Percentiles rank a stretch among this genome's conserved stretches.
These are phyloP conservation scores for Mycena polygramma DNA, from an alignment of 768 basidiomycete species.

Conservation along the genomic window DNA sequence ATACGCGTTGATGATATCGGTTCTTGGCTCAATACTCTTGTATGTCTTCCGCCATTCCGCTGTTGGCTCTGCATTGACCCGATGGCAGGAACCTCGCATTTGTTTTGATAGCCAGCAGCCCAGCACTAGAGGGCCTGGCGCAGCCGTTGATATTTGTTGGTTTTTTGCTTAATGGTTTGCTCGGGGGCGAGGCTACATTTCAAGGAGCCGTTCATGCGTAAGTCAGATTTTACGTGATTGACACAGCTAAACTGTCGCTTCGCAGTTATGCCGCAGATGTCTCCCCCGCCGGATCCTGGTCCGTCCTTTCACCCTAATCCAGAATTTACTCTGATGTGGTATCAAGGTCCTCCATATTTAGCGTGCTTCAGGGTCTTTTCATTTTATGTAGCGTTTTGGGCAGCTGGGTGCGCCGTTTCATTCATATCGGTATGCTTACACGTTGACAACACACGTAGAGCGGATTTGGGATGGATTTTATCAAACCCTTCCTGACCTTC, in stretches of 20 bases:
- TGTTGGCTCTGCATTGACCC: neutral
- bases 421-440: neutral
- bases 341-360: slow-evolving; percentile 31
- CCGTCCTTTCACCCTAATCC: neutral
- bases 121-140: slow-evolving; percentile 22
- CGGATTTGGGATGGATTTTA: slow-evolving; percentile 24
- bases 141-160: slow-evolving; percentile 28
- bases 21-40: slow-evolving; percentile 33
- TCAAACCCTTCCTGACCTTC: slow-evolving; percentile 31
- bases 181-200: slow-evolving; percentile 34
- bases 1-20: slow-evolving; percentile 30
- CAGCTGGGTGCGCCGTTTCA: slow-evolving; percentile 18
- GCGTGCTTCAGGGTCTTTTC: slow-evolving; percentile 32
- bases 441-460: slow-evolving; percentile 16
- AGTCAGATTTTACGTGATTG: neutral
- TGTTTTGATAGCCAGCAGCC: slow-evolving; percentile 14
- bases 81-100: slow-evolving; percentile 31
- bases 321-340: neutral
- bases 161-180: slow-evolving; percentile 27
- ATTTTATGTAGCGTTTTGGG: slow-evolving; percentile 31
- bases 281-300: slow-evolving; percentile 36
- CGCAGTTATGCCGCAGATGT: slow-evolving; percentile 34
- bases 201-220: slow-evolving; percentile 31
- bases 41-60: slow-evolving; percentile 1
- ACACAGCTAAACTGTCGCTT: neutral